Evolutionary conservation across 495 filamentous ascomycete genomes (phyloP), one percentile per base, ranked within the genome.

Genomic region (Rostrohypoxylon terebratum): DNA sequence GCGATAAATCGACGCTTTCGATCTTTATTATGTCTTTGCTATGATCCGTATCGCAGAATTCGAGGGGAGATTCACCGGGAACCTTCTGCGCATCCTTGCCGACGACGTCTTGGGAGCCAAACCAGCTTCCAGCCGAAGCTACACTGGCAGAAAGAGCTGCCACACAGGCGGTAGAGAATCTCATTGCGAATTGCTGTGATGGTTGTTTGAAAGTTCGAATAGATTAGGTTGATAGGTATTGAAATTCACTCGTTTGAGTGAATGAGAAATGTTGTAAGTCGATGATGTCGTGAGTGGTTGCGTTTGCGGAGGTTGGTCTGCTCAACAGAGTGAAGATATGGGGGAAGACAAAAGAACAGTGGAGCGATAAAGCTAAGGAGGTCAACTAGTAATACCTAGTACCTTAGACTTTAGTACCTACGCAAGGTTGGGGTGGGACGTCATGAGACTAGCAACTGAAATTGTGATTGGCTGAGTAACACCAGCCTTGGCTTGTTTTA

Each of bases 1-100:
- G 96, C 9, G 79, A 69, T 66, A 99, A 75, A 74, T 97, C 86
- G 21, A 98, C 93, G 33, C 88, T 85, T 36, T 97, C 82, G 66
- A 99, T 94, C 7, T 85, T 75, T 68, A 98, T 84, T 59, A 91
- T 84, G 67, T 88, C 85, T 71, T 93, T 80, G 28, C 81, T 79
- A 25, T 83, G 80, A 3, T 93, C 88, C 21, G 85, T 75, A 25
- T 85, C 75, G 82, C 96, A 99, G 81, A 90, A 94, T 44, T 87
- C 75, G 57, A 95, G 85, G 21, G 92, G 92, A 73, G 89, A 92
- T n/a, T 92, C 83, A 77, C 92, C 92, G 16, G 92, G 92, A 1
- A 95, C 88, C 13, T 81, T 77, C 57, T 80, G 71, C 4, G 79
- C 80, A 55, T 82, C 82, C 55, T 80, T 75, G 55, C 60, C 60